A percentile compares a stretch with the other conserved stretches of the same genome.
Evolutionary conservation across 2,329 filamentous ascomycete genomes (phyloP).

Genomic region (Talaromyces sp.): DNA sequence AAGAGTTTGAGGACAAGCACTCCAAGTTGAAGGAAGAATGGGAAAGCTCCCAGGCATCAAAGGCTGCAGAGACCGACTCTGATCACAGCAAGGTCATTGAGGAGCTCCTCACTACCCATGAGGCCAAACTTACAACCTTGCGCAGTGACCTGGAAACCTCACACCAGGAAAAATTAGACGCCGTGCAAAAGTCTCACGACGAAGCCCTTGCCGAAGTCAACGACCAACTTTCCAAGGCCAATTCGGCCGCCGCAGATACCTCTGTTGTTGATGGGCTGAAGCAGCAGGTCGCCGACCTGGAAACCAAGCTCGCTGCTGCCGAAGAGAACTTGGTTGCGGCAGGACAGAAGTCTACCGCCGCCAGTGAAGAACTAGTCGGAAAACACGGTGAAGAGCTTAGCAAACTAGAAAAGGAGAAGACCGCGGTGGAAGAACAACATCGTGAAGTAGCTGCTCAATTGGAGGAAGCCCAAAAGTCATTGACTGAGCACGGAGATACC

Average conservation of each 20-base stretch:
- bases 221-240: constrained; percentile 31
- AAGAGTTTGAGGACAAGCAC: constrained; percentile 29
- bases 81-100: constrained; percentile 37
- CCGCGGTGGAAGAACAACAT: constrained; percentile 40
- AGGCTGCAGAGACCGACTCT: constrained; percentile 30
- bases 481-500: constrained; percentile 71
- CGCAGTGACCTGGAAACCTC: constrained; percentile 31
- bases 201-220: constrained; percentile 25
- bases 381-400: constrained; percentile 43
- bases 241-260: constrained; percentile 31
- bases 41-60: constrained; percentile 29
- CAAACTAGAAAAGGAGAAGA: constrained; percentile 37
- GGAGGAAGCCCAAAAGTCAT: constrained; percentile 76
- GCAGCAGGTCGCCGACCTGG: constrained; percentile 47
- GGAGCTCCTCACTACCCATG: constrained; percentile 34
- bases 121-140: constrained; percentile 33
- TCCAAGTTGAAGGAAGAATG: constrained; percentile 32
- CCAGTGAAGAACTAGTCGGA: constrained; percentile 39
- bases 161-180: constrained; percentile 30
- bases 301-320: constrained; percentile 59
- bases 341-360: constrained; percentile 31
- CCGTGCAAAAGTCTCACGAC: constrained; percentile 33
- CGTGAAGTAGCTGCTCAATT: constrained; percentile 48
- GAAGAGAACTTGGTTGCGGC: constrained; percentile 42
- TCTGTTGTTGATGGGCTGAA: constrained; percentile 34